A percentile compares a stretch with the other conserved stretches of the same genome.
These are phyloP conservation scores for Thalassiosira hispida DNA, from an alignment of 352 stramenopile genomes.

Conservation along the genomic window DNA sequence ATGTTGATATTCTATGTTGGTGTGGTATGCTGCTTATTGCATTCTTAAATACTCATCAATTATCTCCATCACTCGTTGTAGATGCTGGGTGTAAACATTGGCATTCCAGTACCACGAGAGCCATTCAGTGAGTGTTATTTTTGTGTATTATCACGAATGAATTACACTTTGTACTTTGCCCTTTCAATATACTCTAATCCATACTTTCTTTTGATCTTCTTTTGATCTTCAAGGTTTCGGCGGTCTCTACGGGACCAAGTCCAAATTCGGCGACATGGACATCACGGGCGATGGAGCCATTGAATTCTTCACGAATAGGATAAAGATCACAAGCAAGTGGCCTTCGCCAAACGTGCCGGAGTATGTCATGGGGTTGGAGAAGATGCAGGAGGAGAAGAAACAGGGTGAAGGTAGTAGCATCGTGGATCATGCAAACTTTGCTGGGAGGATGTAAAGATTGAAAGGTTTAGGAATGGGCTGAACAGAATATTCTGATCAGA, in stretches of 20 bases:
- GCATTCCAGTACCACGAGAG: constrained; percentile 93
- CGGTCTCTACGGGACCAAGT: constrained; percentile 94
- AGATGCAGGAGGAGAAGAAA: constrained; percentile 27
- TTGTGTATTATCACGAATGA: neutral
- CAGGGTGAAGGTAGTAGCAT: constrained; percentile 12
- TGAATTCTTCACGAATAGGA: constrained; percentile 97
- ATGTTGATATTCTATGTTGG: too few species aligned
- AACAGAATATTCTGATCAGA: constrained; percentile 32
- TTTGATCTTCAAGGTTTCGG: constrained; percentile 94
- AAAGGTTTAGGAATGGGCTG: constrained; percentile 91
- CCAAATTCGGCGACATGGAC: constrained; percentile 98
- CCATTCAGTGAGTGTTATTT: constrained; percentile 85
- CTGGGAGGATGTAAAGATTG: constrained; percentile 78
- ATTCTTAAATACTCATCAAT: too few species aligned
- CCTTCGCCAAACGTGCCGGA: constrained; percentile 51
- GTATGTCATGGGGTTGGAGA: constrained; percentile 36
- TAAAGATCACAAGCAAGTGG: constrained; percentile 98
- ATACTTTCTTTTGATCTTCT: constrained; percentile 5
- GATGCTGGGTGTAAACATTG: constrained; percentile 97
- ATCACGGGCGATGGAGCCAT: constrained; percentile 96
- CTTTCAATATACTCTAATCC: too few species aligned
- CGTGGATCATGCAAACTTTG: constrained; percentile 84
- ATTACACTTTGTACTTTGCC: neutral
- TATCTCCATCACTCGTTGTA: constrained; percentile 59
- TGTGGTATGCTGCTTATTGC: too few species aligned